Conservation (phyloP, 352 stramenopile genomes). For the Phytophthora melonis region DNA sequence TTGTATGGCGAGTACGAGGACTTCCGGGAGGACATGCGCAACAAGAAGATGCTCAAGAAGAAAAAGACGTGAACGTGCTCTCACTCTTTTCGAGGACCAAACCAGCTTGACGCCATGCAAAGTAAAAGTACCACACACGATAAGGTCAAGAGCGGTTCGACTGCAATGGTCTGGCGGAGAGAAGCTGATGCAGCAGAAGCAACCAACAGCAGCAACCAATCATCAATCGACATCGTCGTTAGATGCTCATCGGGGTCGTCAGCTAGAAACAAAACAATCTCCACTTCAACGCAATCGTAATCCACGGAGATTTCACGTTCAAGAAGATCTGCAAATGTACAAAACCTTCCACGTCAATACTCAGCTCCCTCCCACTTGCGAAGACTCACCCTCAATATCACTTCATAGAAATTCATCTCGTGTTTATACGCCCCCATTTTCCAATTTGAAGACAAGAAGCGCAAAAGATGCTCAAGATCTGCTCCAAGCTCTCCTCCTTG, state of each 20-base stretch:
- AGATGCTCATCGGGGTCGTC: background rate
- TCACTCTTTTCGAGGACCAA: background rate
- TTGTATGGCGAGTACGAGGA: conserved; percentile 87
- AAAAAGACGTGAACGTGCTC: conserved; percentile 73
- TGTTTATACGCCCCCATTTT: conserved; percentile 12
- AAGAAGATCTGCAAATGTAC: background rate
- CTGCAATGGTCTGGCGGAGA: background rate
- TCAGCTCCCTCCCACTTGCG: background rate
- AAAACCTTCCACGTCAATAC: background rate
- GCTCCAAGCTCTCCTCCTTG: conserved; percentile 25
- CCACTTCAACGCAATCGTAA: background rate
- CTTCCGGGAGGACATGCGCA: conserved; percentile 83
- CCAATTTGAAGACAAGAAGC: conserved; percentile 25
- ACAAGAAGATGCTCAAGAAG: conserved; percentile 86
- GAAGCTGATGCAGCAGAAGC: too few relatives aligned
- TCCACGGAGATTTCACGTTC: background rate
- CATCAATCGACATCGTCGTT: background rate
- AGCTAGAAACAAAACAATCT: background rate
- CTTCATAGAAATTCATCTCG: background rate
- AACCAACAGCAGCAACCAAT: background rate
- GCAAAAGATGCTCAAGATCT: conserved; percentile 35
- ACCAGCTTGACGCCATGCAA: conserved; percentile 1
- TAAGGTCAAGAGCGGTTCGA: conserved; percentile 4
- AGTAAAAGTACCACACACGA: conserved; percentile 17
- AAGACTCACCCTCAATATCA: background rate